phyloP scores from a whole-genome alignment of 2,329 filamentous ascomycete genomes.

The Arachnomyces sp. region DNA sequence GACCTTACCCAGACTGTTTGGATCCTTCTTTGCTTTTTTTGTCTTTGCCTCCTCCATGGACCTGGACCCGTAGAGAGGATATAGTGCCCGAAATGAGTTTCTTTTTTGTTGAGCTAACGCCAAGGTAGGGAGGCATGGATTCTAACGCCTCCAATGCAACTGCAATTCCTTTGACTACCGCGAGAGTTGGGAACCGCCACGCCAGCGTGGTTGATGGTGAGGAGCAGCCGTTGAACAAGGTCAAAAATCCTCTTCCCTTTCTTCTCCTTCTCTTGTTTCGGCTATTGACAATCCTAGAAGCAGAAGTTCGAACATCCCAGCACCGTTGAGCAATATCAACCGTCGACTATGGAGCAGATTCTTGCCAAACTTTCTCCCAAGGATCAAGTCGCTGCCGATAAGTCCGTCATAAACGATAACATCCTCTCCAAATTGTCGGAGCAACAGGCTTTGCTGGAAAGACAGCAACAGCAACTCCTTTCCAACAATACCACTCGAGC shows the following conservation, averaged over 20 bases:
- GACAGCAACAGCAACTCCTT: constrained; percentile 49
- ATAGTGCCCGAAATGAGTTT: background rate
- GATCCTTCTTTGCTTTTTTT: too few species aligned
- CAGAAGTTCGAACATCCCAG: constrained; percentile 38
- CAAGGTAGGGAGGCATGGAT: constrained; percentile 20
- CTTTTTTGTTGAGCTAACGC: background rate
- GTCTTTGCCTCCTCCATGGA: background rate
- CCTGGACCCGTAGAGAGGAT: background rate
- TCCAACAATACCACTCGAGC: constrained; percentile 12
- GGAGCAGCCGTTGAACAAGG: constrained; percentile 30
- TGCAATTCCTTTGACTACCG: constrained; percentile 26
- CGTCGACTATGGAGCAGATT: constrained; percentile 57
- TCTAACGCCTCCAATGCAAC: constrained; percentile 17
- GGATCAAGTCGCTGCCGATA: constrained; percentile 16
- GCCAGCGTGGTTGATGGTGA: constrained; percentile 15
- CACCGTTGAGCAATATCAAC: constrained; percentile 18
- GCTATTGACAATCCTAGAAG: constrained; percentile 36
- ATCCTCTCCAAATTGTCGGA: constrained; percentile 66
- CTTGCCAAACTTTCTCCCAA: constrained; percentile 36
- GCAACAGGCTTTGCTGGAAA: constrained; percentile 54
- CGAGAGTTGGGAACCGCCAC: constrained; percentile 28
- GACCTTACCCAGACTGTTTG: too few species aligned
- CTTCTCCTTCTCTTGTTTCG: background rate
- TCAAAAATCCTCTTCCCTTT: constrained; percentile 17
- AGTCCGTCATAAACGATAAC: constrained; percentile 15